phyloP scores from a whole-genome alignment of 495 filamentous ascomycete species.

The Neurospora tetrasperma region DNA sequence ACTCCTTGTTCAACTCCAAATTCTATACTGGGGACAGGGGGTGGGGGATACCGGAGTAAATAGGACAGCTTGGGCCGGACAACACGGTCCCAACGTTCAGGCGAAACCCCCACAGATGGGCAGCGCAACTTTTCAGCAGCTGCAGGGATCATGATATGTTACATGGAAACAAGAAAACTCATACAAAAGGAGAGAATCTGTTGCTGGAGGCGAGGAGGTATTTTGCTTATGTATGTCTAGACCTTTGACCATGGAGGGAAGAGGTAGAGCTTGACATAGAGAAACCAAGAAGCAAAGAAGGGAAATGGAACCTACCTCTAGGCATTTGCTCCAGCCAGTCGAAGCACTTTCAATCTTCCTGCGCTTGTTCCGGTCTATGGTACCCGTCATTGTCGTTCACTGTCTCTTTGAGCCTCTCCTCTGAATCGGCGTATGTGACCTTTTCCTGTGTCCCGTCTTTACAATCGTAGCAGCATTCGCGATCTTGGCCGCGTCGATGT shows the following conservation, averaged over 20 bases:
- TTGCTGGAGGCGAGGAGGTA: no score
- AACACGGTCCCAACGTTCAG: slow-evolving; percentile 24
- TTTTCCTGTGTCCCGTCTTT: neutral
- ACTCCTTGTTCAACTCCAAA: neutral
- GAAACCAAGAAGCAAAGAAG: neutral
- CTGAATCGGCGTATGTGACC: neutral
- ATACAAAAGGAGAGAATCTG: no score
- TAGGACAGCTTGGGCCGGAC: slow-evolving; percentile 27
- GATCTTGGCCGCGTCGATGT: neutral
- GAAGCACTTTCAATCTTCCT: neutral
- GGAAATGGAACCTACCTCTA: no score
- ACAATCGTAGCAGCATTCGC: neutral
- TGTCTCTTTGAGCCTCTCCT: neutral
- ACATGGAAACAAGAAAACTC: no score
- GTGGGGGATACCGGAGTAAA: no score
- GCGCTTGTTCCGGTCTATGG: neutral
- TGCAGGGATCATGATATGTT: no score
- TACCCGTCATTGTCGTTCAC: no score
- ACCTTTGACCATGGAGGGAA: no score
- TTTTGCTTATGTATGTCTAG: no score
- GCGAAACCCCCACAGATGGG: slow-evolving; percentile 27
- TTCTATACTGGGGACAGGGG: no score
- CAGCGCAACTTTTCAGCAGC: slow-evolving; percentile 28
- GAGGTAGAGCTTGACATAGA: no score
- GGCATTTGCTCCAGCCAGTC: neutral